A percentile compares a stretch with the other conserved stretches of the same genome.
These are phyloP conservation scores for Aurantiochytrium sp. DNA, from an alignment of 108 stramenopile species.

Conservation along the genomic window DNA sequence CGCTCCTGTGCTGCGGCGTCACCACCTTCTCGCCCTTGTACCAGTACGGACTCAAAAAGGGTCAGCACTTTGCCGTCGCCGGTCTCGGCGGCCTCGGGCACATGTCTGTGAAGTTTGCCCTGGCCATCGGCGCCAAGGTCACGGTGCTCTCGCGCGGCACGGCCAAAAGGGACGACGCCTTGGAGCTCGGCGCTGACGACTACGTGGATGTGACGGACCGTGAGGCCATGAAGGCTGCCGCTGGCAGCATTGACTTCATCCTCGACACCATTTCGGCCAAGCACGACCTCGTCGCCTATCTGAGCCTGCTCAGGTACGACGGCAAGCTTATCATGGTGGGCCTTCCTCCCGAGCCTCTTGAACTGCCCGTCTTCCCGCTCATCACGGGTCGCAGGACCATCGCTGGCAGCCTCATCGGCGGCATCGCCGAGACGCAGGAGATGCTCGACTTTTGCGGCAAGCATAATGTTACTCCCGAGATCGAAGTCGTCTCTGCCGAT, in stretches of 20 bases:
- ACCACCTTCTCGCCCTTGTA: conserved; percentile 58
- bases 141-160: conserved; percentile 48
- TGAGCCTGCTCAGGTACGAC: conserved; percentile 40
- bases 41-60: conserved; percentile 39
- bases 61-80: conserved; percentile 51
- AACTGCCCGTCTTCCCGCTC: conserved; percentile 31
- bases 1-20: conserved; percentile 63
- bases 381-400: conserved; percentile 23
- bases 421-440: conserved; percentile 56
- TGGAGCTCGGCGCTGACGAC: conserved; percentile 43
- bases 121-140: conserved; percentile 51
- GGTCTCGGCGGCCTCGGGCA: conserved; percentile 67
- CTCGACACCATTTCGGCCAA: conserved; percentile 50
- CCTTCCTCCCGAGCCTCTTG: conserved; percentile 34
- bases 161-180: conserved; percentile 48
- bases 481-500: conserved; percentile 40
- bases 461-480: conserved; percentile 51
- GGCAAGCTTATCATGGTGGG: conserved; percentile 51
- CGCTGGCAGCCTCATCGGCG: conserved; percentile 55
- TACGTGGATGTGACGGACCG: conserved; percentile 24
- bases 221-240: conserved; percentile 39
- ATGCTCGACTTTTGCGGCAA: conserved; percentile 60
- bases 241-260: conserved; percentile 49
- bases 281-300: conserved; percentile 42
- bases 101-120: conserved; percentile 58